Base-by-base conservation (phyloP, 305 asterid genomes). In the Solanum aculeatissimum region DNA sequence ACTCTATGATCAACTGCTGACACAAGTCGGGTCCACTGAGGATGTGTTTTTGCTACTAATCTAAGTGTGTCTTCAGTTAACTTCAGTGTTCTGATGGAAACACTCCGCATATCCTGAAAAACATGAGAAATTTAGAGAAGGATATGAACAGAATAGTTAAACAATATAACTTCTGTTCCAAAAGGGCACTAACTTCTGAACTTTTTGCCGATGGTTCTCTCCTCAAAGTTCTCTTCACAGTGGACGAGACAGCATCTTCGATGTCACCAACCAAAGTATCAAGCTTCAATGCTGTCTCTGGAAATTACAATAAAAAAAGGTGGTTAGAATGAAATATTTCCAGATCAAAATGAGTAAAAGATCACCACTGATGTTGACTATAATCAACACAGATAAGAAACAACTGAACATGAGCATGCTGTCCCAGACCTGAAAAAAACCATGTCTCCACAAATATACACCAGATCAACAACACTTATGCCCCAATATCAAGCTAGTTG, bases 1-100 rank as follows among this genome's bases (percentile, higher is more conserved):
- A 95, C 92, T 90, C 99, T 92, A 90, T 97, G 97, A 90, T 97
- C 99, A 85, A 92, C 98, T 16, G 98, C 98, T 83, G 97, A 90
- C 84, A 94, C 92, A 84, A 97, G 98, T 15, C 88, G 91, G 84
- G 81, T 84, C 98, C 99, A 97, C 86, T 90, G 97, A 53, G 99
- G 98, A 88, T 92, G 92, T 14, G 79, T 86, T 91, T 94, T 95
- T 80, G 89, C 85, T 32, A 95, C 92, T 49, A 92, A 92, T 86
- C 87, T 88, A 74, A 96, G 94, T 70, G 92, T 84, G 23, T 91
- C 97, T 92, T 96, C 99, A 15, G 92, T 87, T 88, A 75, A 85
- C 89, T 89, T 96, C 82, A 96, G 92, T 72, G 91, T 86, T 87
- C 80, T 91, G n/a, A 95, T 89, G 63, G 97, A 95, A 83, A 86